These are phyloP conservation scores for Vanilla planifolia DNA, from an alignment of 106 monocot species.

Conservation along the genomic window DNA sequence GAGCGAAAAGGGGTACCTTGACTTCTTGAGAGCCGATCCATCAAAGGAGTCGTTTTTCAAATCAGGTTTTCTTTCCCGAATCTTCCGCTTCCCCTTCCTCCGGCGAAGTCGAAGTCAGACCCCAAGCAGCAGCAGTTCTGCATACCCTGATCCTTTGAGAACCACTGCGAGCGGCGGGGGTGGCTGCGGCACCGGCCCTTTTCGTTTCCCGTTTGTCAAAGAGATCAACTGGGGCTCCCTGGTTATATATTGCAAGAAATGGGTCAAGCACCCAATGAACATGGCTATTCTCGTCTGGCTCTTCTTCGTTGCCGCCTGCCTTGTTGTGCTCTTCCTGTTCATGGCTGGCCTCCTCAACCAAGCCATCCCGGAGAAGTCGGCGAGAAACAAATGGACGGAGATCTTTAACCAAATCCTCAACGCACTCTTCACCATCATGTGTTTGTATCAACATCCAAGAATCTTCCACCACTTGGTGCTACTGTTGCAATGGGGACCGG, in stretches of 20 bases:
- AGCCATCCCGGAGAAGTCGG: not conserved
- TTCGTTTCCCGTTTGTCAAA: conserved; percentile 10
- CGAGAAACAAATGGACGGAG: conserved; percentile 31
- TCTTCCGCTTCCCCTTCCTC: not conserved
- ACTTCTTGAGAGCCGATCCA: conserved; percentile 44
- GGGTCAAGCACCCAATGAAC: conserved; percentile 41
- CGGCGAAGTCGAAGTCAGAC: not conserved
- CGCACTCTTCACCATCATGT: conserved; percentile 46
- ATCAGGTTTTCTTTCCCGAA: not conserved
- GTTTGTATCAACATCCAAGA: conserved; percentile 39
- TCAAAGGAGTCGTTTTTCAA: conserved; percentile 30
- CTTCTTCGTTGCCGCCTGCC: conserved; percentile 27
- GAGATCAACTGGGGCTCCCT: conserved; percentile 29
- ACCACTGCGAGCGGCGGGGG: not conserved
- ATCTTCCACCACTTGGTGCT: conserved; percentile 25
- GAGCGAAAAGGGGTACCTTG: conserved; percentile 19
- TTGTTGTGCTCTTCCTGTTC: conserved; percentile 26
- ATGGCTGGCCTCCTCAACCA: conserved; percentile 20
- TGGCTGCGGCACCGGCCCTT: not conserved
- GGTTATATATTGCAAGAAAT: conserved; percentile 16
- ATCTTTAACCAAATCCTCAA: conserved; percentile 48
- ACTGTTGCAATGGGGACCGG: conserved; percentile 17
- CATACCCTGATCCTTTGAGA: not conserved
- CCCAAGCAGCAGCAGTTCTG: not conserved
- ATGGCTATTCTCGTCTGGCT: conserved; percentile 29